Evolutionary conservation across 345 rosid species (phyloP), one percentile per base, ranked within the genome.

Genomic region (Carallia brachiata): DNA sequence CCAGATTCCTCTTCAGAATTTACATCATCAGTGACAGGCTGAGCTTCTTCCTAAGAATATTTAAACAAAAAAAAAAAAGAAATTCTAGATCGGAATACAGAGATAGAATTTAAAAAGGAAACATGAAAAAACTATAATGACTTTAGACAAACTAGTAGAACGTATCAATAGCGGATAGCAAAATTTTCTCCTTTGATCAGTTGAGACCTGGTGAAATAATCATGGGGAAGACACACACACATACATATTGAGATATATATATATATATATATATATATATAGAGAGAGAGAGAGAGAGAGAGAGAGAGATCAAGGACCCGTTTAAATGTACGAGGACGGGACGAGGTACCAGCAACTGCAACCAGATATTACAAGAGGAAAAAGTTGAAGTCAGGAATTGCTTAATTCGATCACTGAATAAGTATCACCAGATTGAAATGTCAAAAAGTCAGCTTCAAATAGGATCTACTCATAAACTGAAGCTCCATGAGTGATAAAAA

Each of bases 281-380:
- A 23, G 23, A 32, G 34, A 32, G 34, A 32, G 2, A 32, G 34
- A 32, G 2, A 2, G 4, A 52, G 56, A 67, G 36, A 77, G 52
- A 58, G 54, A 54, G 23, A 68, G 47, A 64, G 44, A 70, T 18
- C 34, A 32, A 1, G 18, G 31, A 90, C 98, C 96, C 72, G 80
- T 72, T 81, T 91, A 79, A 94, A 94, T 23, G 96, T 85, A 6
- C 89, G 86, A 52, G 99, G 97, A 36, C 99, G 95, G 31, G 79
- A 47, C 10, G 97, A 87, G 69, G 92, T 84, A 61, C 99, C 99
- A 30, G 97, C 91, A 86, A 83, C 97, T 94, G 83, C 82, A 86
- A 65, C 63, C 63, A 65, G 58, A 70, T 56, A 63, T 31, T 27
- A 70, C 34, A n/a, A 55, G 23, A 19, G 4, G 32, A 48, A 28